A percentile compares a stretch with the other conserved stretches of the same genome.
phyloP scores from a whole-genome alignment of 2,329 filamentous ascomycete genomes.

The Fonsecaea pedrosoi region DNA sequence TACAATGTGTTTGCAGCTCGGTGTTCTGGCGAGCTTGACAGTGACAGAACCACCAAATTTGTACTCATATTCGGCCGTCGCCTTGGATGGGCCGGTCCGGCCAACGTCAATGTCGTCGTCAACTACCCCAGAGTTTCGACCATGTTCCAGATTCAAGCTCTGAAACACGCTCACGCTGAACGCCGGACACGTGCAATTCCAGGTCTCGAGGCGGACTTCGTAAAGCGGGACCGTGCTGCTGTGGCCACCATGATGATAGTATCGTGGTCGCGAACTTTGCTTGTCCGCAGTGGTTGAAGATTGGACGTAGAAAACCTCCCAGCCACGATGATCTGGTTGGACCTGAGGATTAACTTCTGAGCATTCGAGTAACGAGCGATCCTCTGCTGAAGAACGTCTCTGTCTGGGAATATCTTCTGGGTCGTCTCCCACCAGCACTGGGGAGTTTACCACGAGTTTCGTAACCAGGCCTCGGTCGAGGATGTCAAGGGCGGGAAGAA shows the following conservation, averaged over 20 bases:
- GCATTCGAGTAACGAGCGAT: not conserved
- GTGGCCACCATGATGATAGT: constrained; percentile 2
- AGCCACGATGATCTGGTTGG: not conserved
- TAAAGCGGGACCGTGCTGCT: constrained; percentile 57
- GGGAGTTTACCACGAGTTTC: constrained; percentile 49
- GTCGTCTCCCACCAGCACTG: not conserved
- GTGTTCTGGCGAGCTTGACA: constrained; percentile 48
- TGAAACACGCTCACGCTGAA: constrained; percentile 78
- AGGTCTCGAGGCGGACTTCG: constrained; percentile 73
- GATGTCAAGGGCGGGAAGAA: constrained; percentile 86
- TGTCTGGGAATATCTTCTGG: not conserved
- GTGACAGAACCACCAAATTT: constrained; percentile 49
- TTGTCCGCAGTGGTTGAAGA: constrained; percentile 57
- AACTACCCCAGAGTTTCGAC: not conserved
- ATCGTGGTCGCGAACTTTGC: not conserved
- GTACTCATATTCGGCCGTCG: constrained; percentile 36
- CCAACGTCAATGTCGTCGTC: constrained; percentile 29
- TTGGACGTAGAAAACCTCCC: constrained; percentile 67
- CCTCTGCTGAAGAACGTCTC: not conserved
- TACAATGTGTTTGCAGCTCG: constrained; percentile 85
- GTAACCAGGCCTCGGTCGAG: constrained; percentile 78
- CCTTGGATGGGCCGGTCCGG: not conserved
- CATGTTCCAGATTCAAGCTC: constrained; percentile 31
- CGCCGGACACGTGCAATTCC: constrained; percentile 89
- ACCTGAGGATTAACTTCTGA: not conserved